A percentile compares a stretch with the other conserved stretches of the same genome.
These are phyloP conservation scores for Trichoderma arundinaceum DNA, from an alignment of 2,329 filamentous ascomycete genomes.

Conservation along the genomic window DNA sequence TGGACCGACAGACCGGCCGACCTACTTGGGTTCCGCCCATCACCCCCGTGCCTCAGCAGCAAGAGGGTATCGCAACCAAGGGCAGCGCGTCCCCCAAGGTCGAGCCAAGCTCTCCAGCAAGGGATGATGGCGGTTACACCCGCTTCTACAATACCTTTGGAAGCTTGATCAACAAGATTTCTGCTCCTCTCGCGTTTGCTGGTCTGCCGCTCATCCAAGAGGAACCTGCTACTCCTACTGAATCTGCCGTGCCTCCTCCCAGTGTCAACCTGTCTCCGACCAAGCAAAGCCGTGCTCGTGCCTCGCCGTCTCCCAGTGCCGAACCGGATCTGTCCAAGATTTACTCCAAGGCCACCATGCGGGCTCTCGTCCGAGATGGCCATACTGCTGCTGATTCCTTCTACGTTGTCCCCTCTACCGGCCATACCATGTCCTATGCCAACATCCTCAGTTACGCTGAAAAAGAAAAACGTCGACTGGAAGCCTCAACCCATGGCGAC, in stretches of 20 bases:
- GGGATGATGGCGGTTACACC: slow-evolving; percentile 78
- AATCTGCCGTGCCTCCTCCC: slow-evolving; percentile 46
- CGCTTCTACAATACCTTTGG: slow-evolving; percentile 93
- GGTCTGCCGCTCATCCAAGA: slow-evolving; percentile 77
- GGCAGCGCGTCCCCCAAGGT: slow-evolving; percentile 38
- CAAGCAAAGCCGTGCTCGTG: slow-evolving; percentile 43
- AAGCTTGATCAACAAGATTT: slow-evolving; percentile 84
- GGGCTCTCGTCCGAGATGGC: slow-evolving; percentile 74
- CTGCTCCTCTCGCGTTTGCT: slow-evolving; percentile 89
- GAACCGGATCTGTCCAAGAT: slow-evolving; percentile 82
- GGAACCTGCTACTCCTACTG: slow-evolving; percentile 46
- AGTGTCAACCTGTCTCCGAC: slow-evolving; percentile 41
- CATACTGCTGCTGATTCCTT: slow-evolving; percentile 76
- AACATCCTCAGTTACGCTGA: slow-evolving; percentile 78
- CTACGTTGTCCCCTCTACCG: slow-evolving; percentile 91
- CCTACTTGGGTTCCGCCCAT: slow-evolving; percentile 59
- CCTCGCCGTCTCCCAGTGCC: slow-evolving; percentile 36
- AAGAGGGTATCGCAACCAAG: slow-evolving; percentile 33
- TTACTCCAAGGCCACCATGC: slow-evolving; percentile 84
- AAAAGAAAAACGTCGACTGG: slow-evolving; percentile 67
- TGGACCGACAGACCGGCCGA: slow-evolving; percentile 58
- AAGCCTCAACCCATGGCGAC: slow-evolving; percentile 56
- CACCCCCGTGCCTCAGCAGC: slow-evolving; percentile 37
- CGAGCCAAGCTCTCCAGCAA: slow-evolving; percentile 37
- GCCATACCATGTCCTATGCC: slow-evolving; percentile 91